Base-by-base conservation (phyloP, 2,329 filamentous ascomycete species). In the Pestalotiopsis sp. region DNA sequence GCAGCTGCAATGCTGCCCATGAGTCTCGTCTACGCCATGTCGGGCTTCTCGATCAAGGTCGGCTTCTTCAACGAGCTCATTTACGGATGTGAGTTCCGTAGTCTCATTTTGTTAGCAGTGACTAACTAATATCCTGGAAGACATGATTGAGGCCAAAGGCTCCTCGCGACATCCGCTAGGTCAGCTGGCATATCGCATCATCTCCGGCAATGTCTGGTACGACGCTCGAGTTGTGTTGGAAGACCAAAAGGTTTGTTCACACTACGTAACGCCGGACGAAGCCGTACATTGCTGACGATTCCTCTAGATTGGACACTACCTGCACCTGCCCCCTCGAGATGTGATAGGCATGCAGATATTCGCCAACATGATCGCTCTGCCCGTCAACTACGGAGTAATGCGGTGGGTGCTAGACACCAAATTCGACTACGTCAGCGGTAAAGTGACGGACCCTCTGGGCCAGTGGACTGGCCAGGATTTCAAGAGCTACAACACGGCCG, bases 331-430 rank as follows among this genome's bases (percentile, higher is more conserved):
- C 0, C 88, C 88, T 1, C 84, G 85, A 13, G 80, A 84, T 0
- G 84, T 90, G 5, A 90, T 91, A 79, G 88, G 90, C 75, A 87
- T 86, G 1, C 88, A 90, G 72, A 80, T 90, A 4, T 87, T 90
- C 39, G 89, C 87, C 3, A 87, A 85, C 17, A 77, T 87, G 7
- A 80, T 90, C 57, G 88, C 88, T 4, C 82, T 90, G 6, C 88
- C 88, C 0, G 85, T 90, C 71, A 89, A 90, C 74, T 90, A 90
- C 67, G 87, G 82, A 4, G 86, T 89, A 25, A 85, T 90, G 60
- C 83, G 86, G 52, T 90, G 88, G 89, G 84, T 90, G 0, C 77
- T 90, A 4, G 81, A 85, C 69, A 84, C 84, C 6, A 90, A 90
- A 73, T 79, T 81, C 14, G 85, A 89, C 45, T 89, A 86, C 71